phyloP scores from a whole-genome alignment of 345 rosid species.

The Gossypium arboreum region DNA sequence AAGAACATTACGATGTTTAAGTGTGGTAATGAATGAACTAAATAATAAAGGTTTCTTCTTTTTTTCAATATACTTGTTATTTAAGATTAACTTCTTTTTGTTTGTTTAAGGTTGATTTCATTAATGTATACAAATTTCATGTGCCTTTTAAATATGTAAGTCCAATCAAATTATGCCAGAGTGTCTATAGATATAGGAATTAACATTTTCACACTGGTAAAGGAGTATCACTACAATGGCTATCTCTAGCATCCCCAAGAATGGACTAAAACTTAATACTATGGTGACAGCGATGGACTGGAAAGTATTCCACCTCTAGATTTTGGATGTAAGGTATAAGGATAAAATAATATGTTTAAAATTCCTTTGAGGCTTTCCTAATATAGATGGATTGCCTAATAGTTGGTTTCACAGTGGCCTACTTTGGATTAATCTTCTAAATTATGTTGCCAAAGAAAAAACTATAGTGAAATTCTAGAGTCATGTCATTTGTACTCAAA shows the following conservation, averaged over 20 bases:
- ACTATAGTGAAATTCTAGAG: constrained; percentile 62
- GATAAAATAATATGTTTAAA: constrained; percentile 48
- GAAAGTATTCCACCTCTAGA: not conserved
- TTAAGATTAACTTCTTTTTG: too few relatives aligned
- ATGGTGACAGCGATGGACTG: constrained; percentile 50
- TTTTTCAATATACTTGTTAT: too few relatives aligned
- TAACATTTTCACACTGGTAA: not conserved
- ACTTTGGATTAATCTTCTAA: constrained; percentile 57
- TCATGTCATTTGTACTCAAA: constrained; percentile 61
- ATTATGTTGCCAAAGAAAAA: constrained; percentile 48
- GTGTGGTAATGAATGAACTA: too few relatives aligned
- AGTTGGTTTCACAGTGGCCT: constrained; percentile 75
- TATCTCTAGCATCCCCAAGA: constrained; percentile 54
- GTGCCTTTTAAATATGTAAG: too few relatives aligned
- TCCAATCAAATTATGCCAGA: too few relatives aligned
- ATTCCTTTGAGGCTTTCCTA: constrained; percentile 67
- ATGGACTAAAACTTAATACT: constrained; percentile 66
- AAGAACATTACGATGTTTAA: too few relatives aligned
- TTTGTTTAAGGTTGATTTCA: too few relatives aligned
- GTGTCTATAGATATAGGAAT: too few relatives aligned
- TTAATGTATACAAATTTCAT: too few relatives aligned
- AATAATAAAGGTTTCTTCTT: too few relatives aligned
- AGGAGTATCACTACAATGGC: constrained; percentile 44
- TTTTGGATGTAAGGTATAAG: constrained; percentile 22
- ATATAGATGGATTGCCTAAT: constrained; percentile 45